Conservation (phyloP, 2,329 filamentous ascomycete genomes). For the Penicillium sp. region DNA sequence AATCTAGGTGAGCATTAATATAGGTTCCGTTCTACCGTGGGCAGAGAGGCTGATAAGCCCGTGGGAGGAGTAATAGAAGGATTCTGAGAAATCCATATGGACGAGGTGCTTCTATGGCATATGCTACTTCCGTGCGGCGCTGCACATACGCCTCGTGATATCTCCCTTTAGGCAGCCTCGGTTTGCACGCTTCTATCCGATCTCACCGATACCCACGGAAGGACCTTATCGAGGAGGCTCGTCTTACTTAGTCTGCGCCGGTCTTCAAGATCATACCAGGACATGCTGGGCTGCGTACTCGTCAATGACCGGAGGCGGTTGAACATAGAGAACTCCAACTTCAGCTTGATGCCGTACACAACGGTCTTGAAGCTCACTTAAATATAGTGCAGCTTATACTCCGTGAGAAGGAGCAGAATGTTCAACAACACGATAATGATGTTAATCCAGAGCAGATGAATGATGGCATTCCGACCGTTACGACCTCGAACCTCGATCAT, state of each 20-base stretch:
- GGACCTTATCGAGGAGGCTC: not conserved
- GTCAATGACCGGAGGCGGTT: not conserved
- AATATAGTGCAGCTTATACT: constrained; percentile 37
- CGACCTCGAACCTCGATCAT: constrained; percentile 44
- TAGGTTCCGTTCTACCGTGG: not conserved
- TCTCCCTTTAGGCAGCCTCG: not conserved
- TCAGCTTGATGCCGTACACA: constrained; percentile 46
- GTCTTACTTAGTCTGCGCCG: not conserved
- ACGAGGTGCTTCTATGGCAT: not conserved
- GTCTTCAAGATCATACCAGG: not conserved
- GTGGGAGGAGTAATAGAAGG: not conserved
- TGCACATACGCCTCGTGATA: not conserved
- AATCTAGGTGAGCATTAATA: not conserved
- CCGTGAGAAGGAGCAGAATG: constrained; percentile 32
- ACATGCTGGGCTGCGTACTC: not conserved
- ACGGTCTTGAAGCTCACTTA: constrained; percentile 39
- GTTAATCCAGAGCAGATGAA: constrained; percentile 47
- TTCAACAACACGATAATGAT: constrained; percentile 42
- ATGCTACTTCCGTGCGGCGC: not conserved
- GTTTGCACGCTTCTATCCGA: not conserved
- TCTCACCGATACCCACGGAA: not conserved
- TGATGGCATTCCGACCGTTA: constrained; percentile 40
- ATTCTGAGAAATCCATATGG: not conserved
- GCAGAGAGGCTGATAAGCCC: not conserved
- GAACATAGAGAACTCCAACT: constrained; percentile 42